Percentiles rank a stretch among this genome's conserved stretches.
Evolutionary conservation across 139 green algal species (phyloP).

Genomic region (Nannochloris sp.): DNA sequence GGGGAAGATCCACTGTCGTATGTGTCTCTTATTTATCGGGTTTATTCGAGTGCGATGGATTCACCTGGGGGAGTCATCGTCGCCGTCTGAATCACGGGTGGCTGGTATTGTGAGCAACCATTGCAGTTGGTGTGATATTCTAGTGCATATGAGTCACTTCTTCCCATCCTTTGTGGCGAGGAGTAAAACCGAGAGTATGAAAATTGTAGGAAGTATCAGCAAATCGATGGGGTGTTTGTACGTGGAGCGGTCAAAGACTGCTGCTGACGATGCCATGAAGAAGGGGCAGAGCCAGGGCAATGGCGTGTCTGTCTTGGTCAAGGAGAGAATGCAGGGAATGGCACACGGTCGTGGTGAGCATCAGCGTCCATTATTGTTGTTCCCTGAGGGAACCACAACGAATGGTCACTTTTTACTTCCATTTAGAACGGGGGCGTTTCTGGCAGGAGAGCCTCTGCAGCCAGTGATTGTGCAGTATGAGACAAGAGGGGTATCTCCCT

Average conservation of each 20-base stretch:
- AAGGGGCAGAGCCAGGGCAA: not conserved
- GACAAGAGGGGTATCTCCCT: slow-evolving; percentile 44
- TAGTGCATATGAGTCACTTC: slow-evolving; percentile 66
- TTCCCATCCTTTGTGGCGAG: slow-evolving; percentile 77
- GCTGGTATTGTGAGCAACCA: slow-evolving; percentile 72
- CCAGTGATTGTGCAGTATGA: slow-evolving; percentile 68
- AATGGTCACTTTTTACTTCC: slow-evolving; percentile 81
- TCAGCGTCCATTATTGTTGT: slow-evolving; percentile 2
- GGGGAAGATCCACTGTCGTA: slow-evolving; percentile 43
- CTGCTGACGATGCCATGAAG: not conserved
- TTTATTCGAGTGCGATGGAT: slow-evolving; percentile 56
- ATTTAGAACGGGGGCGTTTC: slow-evolving; percentile 85
- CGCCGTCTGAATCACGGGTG: not conserved
- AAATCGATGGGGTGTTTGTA: slow-evolving; percentile 73
- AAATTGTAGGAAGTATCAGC: slow-evolving; percentile 70
- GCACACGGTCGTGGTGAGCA: slow-evolving; percentile 12
- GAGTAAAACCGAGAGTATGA: slow-evolving; percentile 37
- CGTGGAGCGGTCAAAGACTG: slow-evolving; percentile 57
- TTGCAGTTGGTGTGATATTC: slow-evolving; percentile 72
- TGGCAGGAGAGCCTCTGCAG: slow-evolving; percentile 76
- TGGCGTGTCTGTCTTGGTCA: slow-evolving; percentile 34
- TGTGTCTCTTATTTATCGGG: slow-evolving; percentile 58
- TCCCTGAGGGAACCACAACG: slow-evolving; percentile 76
- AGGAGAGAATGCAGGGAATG: slow-evolving; percentile 39
- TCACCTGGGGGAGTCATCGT: slow-evolving; percentile 12